Evolutionary conservation across 495 filamentous ascomycete genomes (phyloP).

Genomic region (Penicillium ochrochloron): DNA sequence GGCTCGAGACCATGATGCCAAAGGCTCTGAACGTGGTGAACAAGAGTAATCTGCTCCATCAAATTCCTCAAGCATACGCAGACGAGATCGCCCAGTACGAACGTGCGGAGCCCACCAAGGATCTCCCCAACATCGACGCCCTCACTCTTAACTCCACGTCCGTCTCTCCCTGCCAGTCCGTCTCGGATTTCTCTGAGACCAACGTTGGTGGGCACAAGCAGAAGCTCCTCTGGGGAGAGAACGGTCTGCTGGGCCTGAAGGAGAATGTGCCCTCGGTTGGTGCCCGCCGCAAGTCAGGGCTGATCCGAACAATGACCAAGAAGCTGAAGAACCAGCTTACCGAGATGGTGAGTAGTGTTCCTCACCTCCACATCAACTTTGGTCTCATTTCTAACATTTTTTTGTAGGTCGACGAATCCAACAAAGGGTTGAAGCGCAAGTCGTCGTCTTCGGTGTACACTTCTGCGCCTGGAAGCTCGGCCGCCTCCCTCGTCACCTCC

Average conservation of each 20-base stretch:
- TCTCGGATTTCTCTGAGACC: not conserved
- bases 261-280: not conserved
- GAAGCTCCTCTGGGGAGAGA: constrained; percentile 7
- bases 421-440: not conserved
- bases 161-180: not conserved
- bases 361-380: not conserved
- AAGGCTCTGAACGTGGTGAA: not conserved
- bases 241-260: not conserved
- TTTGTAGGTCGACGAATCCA: constrained; percentile 2
- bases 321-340: constrained; percentile 10
- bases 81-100: not conserved
- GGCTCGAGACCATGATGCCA: not conserved
- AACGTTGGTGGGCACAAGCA: not conserved
- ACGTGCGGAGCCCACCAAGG: not conserved
- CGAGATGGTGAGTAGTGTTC: constrained; percentile 3
- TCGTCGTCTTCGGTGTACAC: not conserved
- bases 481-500: constrained; percentile 43
- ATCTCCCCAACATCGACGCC: not conserved
- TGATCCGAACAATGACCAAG: constrained; percentile 4
- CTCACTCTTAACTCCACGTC: not conserved
- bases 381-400: constrained; percentile 4
- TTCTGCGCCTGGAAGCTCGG: not conserved
- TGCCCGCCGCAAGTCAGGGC: not conserved
- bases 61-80: not conserved
- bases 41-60: not conserved